phyloP scores from a whole-genome alignment of 768 basidiomycete genomes.

The Rubroboletus pulcherrimus region DNA sequence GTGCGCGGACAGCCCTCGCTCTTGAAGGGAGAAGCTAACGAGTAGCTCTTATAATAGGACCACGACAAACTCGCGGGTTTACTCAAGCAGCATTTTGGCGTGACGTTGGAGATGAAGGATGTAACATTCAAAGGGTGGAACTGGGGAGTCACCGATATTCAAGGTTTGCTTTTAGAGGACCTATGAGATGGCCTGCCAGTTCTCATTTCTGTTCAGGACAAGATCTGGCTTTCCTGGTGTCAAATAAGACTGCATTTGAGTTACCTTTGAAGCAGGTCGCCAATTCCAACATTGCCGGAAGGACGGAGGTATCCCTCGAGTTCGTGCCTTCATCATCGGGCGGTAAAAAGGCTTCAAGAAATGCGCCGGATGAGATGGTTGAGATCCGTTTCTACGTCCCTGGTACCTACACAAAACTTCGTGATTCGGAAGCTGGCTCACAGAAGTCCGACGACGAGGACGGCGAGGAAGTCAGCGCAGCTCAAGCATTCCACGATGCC shows the following conservation, averaged over 20 bases:
- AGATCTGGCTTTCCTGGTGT: slow-evolving; percentile 88
- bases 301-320: slow-evolving; percentile 98
- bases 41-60: slow-evolving; percentile 50
- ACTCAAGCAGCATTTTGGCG: slow-evolving; percentile 82
- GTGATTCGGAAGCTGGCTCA: slow-evolving; percentile 69
- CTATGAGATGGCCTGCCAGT: not conserved
- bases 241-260: slow-evolving; percentile 85
- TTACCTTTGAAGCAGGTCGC: slow-evolving; percentile 82
- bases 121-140: slow-evolving; percentile 95
- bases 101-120: slow-evolving; percentile 84
- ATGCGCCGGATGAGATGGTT: slow-evolving; percentile 76
- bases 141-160: slow-evolving; percentile 94
- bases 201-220: slow-evolving; percentile 50
- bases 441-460: slow-evolving; percentile 66
- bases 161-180: slow-evolving; percentile 51
- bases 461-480: slow-evolving; percentile 81
- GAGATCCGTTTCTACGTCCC: slow-evolving; percentile 98
- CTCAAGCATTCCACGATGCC: slow-evolving; percentile 93
- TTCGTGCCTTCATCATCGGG: slow-evolving; percentile 55
- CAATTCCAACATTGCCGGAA: slow-evolving; percentile 97
- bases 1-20: slow-evolving; percentile 36
- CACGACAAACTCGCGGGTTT: slow-evolving; percentile 79
- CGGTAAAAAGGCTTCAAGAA: slow-evolving; percentile 41
- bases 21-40: not conserved
- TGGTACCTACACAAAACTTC: slow-evolving; percentile 61